Conservation (phyloP, 31 red algal genomes). For the Odonthalia washingtoniensis region DNA sequence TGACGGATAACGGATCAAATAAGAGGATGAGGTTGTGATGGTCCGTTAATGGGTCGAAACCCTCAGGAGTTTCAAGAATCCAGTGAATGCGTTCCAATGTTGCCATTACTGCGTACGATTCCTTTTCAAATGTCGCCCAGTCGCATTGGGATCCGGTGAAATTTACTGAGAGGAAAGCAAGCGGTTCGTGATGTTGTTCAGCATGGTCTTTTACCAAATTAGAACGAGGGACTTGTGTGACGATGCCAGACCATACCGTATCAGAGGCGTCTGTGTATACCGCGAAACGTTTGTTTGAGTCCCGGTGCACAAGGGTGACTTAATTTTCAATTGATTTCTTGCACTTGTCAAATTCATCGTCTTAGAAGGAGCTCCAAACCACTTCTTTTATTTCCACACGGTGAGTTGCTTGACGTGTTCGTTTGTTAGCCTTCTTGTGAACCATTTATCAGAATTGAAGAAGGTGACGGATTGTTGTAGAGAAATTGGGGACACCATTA, state of each 20-base stretch:
- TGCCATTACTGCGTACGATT: neutral
- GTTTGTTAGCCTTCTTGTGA: neutral
- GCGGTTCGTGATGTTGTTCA: neutral
- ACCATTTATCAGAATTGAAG: neutral
- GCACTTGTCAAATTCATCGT: too few relatives aligned
- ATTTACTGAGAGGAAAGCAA: neutral
- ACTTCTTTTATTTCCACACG: neutral
- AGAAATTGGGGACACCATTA: conserved; percentile 1
- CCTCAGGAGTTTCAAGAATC: neutral
- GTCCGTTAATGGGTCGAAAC: too few relatives aligned
- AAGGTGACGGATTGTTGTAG: neutral
- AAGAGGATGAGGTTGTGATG: too few relatives aligned
- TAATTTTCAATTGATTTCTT: too few relatives aligned
- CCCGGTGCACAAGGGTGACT: too few relatives aligned
- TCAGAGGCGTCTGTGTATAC: neutral
- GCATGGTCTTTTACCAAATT: neutral
- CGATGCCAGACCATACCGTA: neutral
- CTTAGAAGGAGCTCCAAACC: too few relatives aligned
- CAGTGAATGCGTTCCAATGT: neutral
- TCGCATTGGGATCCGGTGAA: neutral
- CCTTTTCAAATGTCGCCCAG: neutral
- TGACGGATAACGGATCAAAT: neutral
- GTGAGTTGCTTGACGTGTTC: neutral
- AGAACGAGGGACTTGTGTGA: neutral
- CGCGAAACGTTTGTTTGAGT: neutral